Conservation (phyloP, 805 yeast genomes). For the Kluyveromyces nonfermentans region DNA sequence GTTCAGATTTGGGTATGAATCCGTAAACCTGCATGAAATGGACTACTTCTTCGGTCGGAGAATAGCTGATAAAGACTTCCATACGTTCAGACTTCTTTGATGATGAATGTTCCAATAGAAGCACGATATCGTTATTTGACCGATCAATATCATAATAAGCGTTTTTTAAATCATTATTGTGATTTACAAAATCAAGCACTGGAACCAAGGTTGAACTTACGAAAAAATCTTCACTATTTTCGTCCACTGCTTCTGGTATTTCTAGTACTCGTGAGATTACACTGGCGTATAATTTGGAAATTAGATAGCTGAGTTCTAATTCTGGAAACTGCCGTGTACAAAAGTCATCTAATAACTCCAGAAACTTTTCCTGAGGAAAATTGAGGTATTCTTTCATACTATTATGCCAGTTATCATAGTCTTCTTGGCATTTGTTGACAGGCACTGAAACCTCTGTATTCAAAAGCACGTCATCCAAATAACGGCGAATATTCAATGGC, state of each 20-base stretch:
- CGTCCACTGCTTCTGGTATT: slow-evolving; percentile 40
- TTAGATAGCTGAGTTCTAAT: background rate
- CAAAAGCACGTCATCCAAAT: slow-evolving; percentile 16
- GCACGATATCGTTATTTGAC: slow-evolving; percentile 33
- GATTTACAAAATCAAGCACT: slow-evolving; percentile 59
- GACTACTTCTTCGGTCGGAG: slow-evolving; percentile 35
- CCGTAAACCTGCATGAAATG: slow-evolving; percentile 37
- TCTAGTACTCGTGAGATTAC: slow-evolving; percentile 54
- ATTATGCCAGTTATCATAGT: background rate
- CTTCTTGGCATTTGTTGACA: background rate
- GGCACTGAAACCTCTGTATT: slow-evolving; percentile 8
- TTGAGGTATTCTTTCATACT: background rate
- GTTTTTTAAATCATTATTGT: slow-evolving; percentile 36
- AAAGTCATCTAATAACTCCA: slow-evolving; percentile 1
- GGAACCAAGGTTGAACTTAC: slow-evolving; percentile 56
- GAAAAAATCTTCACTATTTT: slow-evolving; percentile 31
- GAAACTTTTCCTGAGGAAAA: slow-evolving; percentile 1
- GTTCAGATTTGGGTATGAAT: slow-evolving; percentile 31
- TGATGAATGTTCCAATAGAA: slow-evolving; percentile 24
- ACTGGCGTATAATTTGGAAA: slow-evolving; percentile 32
- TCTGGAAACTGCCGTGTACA: slow-evolving; percentile 1
- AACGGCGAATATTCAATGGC: slow-evolving; percentile 12
- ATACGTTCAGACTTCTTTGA: slow-evolving; percentile 3
- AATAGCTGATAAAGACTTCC: slow-evolving; percentile 39
- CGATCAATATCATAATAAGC: slow-evolving; percentile 56